Base-by-base conservation (phyloP, 2,329 filamentous ascomycete genomes). In the Alternaria brassicicola region DNA sequence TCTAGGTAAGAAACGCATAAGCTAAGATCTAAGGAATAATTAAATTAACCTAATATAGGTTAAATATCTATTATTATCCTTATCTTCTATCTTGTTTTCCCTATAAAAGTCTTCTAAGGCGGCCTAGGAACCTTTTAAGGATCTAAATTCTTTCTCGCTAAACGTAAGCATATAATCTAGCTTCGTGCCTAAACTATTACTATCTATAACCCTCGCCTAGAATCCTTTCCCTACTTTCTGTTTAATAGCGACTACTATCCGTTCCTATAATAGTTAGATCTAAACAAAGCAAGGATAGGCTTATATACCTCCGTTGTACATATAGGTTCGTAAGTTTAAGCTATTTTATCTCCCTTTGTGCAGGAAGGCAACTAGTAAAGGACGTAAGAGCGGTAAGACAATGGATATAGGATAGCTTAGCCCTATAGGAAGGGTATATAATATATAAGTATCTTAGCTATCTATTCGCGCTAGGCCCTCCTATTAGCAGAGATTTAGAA, bases 331-430 rank as follows among this genome's bases (percentile, higher is more conserved):
- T n/a, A n/a, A 46, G 42, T 31, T 46, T 46, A 26, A 31, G 42
- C 42, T n/a, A 46, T 46, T 3, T 21, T 19, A 25, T 17, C 25
- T 45, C n/a, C 25, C 41, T 43, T 45, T 30, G 8, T 9, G 12
- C 4, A 46, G 39, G 23, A 53, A 53, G 41, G 51, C 41, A 53
- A 46, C 51, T 31, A 12, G 31, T 46, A n/a, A 31, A 53, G 51
- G 17, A 39, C 25, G 41, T 17, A 53, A 53, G 51, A 1, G 33
- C 41, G 33, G 51, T 46, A 12, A 53, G 13, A 21, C 31, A 38
- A 53, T 8, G 25, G 4, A 46, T 30, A 23, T 28, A 53, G 41
- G 51, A 46, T 25, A 6, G 31, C 12, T 7, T 23, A 53, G 51
- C 41, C 51, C 36, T 33, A 41, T 33, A 53, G 19, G 41, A 53